These are phyloP conservation scores for Lactarius vividus DNA, from an alignment of 768 basidiomycete genomes.

Conservation along the genomic window DNA sequence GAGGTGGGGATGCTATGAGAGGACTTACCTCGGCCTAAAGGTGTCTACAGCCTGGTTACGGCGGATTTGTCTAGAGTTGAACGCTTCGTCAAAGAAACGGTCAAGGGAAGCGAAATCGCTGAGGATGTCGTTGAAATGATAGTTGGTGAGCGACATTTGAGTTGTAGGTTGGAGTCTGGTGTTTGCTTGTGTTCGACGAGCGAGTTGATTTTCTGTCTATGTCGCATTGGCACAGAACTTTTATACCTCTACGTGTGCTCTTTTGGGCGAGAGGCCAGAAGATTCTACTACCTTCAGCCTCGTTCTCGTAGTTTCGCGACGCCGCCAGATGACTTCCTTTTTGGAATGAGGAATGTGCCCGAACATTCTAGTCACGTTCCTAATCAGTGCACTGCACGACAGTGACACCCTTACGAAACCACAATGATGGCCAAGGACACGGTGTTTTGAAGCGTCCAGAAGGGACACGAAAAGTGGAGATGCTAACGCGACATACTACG, in stretches of 20 bases:
- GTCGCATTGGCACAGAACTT: background rate
- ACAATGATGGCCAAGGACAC: background rate
- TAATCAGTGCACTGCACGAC: background rate
- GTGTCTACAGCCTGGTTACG: background rate
- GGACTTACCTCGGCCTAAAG: slow-evolving; percentile 12
- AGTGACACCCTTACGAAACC: background rate
- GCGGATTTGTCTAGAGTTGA: background rate
- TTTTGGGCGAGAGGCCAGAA: background rate
- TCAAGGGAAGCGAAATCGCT: slow-evolving; percentile 1
- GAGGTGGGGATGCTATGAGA: background rate
- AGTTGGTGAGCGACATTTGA: slow-evolving; percentile 6
- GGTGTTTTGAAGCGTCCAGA: background rate
- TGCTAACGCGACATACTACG: too few relatives aligned
- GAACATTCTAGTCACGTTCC: slow-evolving; percentile 1
- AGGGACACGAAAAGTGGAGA: background rate
- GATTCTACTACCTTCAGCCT: background rate
- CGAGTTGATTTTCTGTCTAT: background rate
- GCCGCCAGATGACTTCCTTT: background rate
- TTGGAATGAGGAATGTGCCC: background rate
- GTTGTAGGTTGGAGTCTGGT: background rate
- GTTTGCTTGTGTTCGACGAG: background rate
- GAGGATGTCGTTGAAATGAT: background rate
- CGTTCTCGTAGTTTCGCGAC: slow-evolving; percentile 4
- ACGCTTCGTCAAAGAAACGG: slow-evolving; percentile 12
- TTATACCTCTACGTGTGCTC: slow-evolving; percentile 5